phyloP scores from a whole-genome alignment of 208 protist species.

The Acanthamoeba lenticulata region DNA sequence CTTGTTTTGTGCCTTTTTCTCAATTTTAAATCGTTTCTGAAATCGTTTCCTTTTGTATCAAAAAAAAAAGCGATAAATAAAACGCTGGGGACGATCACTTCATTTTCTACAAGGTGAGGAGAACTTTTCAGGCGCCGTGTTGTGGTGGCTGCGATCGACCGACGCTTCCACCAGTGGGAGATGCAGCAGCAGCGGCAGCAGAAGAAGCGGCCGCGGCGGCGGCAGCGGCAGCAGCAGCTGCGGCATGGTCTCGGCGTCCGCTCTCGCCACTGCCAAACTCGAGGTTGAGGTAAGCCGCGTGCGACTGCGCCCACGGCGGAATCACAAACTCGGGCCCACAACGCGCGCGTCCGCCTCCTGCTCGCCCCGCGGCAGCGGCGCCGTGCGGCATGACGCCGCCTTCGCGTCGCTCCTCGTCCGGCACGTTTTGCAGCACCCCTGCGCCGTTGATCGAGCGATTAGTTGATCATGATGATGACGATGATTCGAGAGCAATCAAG shows the following conservation, averaged over 20 bases:
- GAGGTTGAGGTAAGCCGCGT: conserved; percentile 55
- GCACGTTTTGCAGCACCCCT: not conserved
- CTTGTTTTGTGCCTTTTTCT: too few relatives aligned
- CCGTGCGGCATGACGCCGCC: not conserved
- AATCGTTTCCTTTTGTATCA: too few relatives aligned
- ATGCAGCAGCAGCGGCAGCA: not conserved
- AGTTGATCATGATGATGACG: not conserved
- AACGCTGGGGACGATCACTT: too few relatives aligned
- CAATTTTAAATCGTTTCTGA: too few relatives aligned
- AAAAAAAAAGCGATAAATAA: too few relatives aligned
- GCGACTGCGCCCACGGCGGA: conserved; percentile 47
- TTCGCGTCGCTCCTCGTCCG: not conserved
- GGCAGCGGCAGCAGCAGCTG: not conserved
- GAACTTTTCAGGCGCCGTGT: too few relatives aligned
- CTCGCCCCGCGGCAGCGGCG: not conserved
- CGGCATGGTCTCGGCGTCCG: not conserved
- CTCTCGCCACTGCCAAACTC: conserved; percentile 46
- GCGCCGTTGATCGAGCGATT: not conserved
- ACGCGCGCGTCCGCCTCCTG: too few relatives aligned
- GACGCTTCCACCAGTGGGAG: too few relatives aligned
- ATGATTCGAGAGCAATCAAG: not conserved
- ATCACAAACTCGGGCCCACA: not conserved
- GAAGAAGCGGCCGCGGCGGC: not conserved
- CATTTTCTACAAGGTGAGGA: too few relatives aligned
- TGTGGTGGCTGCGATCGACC: too few relatives aligned